A percentile compares a stretch with the other conserved stretches of the same genome.
phyloP scores from a whole-genome alignment of 495 filamentous ascomycete genomes.

The Achaetomiella virescens region DNA sequence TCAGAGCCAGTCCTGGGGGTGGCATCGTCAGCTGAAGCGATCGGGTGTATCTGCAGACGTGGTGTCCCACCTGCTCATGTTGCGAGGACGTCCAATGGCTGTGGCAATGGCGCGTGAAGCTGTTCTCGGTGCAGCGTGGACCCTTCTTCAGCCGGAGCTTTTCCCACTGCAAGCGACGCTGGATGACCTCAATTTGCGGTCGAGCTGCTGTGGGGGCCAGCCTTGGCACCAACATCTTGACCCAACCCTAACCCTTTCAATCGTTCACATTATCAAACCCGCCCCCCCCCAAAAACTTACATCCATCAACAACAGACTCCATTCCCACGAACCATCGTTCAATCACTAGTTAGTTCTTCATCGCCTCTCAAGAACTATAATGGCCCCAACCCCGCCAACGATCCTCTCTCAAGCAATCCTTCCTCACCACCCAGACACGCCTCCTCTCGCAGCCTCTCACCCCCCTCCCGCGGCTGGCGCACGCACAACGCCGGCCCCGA shows the following conservation, averaged over 20 bases:
- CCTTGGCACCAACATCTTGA: not conserved
- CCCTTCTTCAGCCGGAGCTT: not conserved
- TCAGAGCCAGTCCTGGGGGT: slow-evolving; percentile 13
- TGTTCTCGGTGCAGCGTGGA: not conserved
- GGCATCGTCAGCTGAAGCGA: not conserved
- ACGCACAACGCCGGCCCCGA: slow-evolving; percentile 41
- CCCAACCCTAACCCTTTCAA: slow-evolving; percentile 6
- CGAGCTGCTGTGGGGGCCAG: slow-evolving; percentile 13
- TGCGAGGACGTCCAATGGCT: slow-evolving; percentile 16
- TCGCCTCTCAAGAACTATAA: not conserved
- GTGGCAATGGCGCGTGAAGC: slow-evolving; percentile 15
- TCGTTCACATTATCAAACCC: not conserved
- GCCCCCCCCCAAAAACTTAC: not conserved
- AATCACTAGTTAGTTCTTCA: not conserved
- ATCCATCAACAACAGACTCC: not conserved
- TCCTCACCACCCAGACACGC: slow-evolving; percentile 57
- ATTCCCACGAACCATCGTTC: not conserved
- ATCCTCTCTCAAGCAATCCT: slow-evolving; percentile 58
- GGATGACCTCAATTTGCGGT: slow-evolving; percentile 28
- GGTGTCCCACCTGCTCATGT: slow-evolving; percentile 21
- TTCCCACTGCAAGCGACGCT: not conserved
- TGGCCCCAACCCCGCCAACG: slow-evolving; percentile 38
- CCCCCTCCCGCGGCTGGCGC: slow-evolving; percentile 54
- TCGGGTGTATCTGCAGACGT: not conserved
- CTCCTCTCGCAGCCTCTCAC: slow-evolving; percentile 52